Base-by-base conservation (phyloP, 2,329 filamentous ascomycete species). In the Xylariaceae sp. region DNA sequence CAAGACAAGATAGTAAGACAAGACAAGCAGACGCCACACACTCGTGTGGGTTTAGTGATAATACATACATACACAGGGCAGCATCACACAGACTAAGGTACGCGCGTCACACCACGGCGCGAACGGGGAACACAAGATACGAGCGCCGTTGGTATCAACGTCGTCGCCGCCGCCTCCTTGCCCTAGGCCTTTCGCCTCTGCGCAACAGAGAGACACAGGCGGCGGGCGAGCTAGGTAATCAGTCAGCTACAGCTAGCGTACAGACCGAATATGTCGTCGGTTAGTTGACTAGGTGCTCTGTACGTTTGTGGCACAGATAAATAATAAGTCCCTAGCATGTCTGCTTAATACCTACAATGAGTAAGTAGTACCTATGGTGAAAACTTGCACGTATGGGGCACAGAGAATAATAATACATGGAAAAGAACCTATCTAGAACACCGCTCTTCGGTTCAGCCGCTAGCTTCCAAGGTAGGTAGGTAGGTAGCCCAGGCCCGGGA, bases 191-290 rank as follows among this genome's bases (percentile, higher is more conserved):
- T 26, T 18, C 44, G 37, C 23, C 44, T 23, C 26, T 57, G 54
- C 46, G 49, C 42, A 40, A 57, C 54, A n/a, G 18, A 55, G 21
- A 55, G 54, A 60, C 60, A 48, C 59, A 62, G 55, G 51, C 53
- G 50, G 9, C 45, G 37, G 56, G 50, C 50, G 50, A 54, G 52
- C 48, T 19, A 52, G 50, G 47, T 42, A 51, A 42, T 55, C 45
- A 52, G 56, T 32, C 23, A 50, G 48, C 52, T 48, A 48, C 48
- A n/a, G n/a, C n/a, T n/a, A n/a, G n/a, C n/a, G n/a, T n/a, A n/a
- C n/a, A n/a, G n/a, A n/a, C n/a, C n/a, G n/a, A n/a, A n/a, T n/a
- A n/a, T n/a, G n/a, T n/a, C n/a, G n/a, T n/a, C n/a, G n/a, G n/a
- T n/a, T n/a, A n/a, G n/a, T n/a, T n/a, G n/a, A n/a, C n/a, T n/a